Evolutionary conservation across 345 rosid species (phyloP), one percentile per base, ranked within the genome.

Genomic region (Aquilaria malaccensis): DNA sequence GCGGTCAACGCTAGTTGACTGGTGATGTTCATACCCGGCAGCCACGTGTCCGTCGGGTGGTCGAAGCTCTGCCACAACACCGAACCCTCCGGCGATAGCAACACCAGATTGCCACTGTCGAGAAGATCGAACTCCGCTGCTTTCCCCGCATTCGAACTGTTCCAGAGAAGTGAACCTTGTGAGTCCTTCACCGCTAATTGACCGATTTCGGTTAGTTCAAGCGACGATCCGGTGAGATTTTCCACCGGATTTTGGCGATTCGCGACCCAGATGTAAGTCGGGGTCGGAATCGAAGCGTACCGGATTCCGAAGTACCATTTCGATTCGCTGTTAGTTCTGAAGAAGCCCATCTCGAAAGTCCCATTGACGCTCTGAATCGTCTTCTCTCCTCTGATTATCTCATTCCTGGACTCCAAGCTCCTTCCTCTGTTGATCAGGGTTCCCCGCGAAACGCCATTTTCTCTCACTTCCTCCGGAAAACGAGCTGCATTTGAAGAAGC

Each of bases 11-110:
- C 45, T 53, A 33, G 50, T 13, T 45, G 61, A 30, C 45, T 54
- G 7, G 79, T 74, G 33, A 84, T 29, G 55, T 79, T 79, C 86
- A 79, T 79, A 0, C 76, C 86, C 2, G 85, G 86, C 9, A 84
- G 74, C 81, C 85, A 84, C 61, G 83, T 81, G 67, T 84, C 86
- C 5, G 82, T 70, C 9, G 86, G 85, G 47, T 49, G 55, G 66
- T 84, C 79, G 50, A 84, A 84, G 76, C 90, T 84, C 64, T 78
- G 81, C 90, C 90, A 80, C 10, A 76, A 43, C 4, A 69, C 14
- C 13, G 61, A 56, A 29, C 71, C 77, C 9, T 61, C 50, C 0
- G 55, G 31, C 1, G 85, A 76, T 43, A 66, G 30, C 48, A 83
- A 52, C 52, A 85, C 77, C 13, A 83, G 68, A 71, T 85, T 85